phyloP scores from a whole-genome alignment of 202 grass and related monocot species.

The Panicum hallii region DNA sequence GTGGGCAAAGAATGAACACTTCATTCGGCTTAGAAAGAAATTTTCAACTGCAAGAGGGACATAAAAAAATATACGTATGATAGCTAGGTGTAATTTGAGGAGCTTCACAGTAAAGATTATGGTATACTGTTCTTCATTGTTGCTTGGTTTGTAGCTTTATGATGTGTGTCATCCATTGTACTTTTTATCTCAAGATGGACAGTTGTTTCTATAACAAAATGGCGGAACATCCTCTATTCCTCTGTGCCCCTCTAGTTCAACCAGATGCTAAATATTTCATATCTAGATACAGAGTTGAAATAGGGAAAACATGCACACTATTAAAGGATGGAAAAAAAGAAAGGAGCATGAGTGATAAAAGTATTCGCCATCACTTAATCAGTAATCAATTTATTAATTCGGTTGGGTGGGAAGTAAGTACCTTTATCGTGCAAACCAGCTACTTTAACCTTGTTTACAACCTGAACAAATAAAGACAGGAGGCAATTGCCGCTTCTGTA shows the following conservation, averaged over 20 bases:
- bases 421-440: slow-evolving; percentile 96
- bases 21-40: neutral
- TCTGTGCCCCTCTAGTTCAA: neutral
- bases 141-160: neutral
- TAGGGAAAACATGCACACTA: neutral
- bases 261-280: neutral
- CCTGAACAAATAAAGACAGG: slow-evolving; percentile 55
- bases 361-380: neutral
- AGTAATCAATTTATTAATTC: neutral
- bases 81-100: neutral
- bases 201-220: slow-evolving; percentile 11
- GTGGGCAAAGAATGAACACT: neutral
- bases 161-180: neutral
- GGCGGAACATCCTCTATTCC: neutral
- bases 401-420: slow-evolving; percentile 16
- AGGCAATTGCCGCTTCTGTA: slow-evolving; percentile 12
- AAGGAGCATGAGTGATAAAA: neutral
- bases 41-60: neutral
- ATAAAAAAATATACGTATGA: neutral
- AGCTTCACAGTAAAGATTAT: neutral
- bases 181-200: slow-evolving; percentile 16
- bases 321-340: slow-evolving; percentile 25
- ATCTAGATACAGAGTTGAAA: slow-evolving; percentile 11
- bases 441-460: slow-evolving; percentile 77
- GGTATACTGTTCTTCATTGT: too few species aligned